Evolutionary conservation across 1,284 basidiomycete genomes (phyloP).

Genomic region (Ustilago cynodontis): DNA sequence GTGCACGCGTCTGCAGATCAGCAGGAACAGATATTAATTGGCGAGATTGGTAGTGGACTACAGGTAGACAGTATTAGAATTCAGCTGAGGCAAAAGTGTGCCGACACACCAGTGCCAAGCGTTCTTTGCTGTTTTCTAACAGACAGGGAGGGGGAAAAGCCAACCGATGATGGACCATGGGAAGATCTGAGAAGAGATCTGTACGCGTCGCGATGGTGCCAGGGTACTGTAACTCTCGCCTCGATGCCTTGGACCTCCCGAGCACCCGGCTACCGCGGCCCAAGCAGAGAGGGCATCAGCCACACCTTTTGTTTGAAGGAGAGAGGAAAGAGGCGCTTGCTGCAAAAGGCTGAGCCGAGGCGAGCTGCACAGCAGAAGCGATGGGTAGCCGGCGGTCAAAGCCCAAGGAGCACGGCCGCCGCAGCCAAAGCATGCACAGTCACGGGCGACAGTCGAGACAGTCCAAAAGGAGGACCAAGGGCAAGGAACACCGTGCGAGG

Average conservation of each 20-base stretch:
- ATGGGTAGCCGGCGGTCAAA: background rate
- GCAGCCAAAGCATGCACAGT: background rate
- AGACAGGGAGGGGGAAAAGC: background rate
- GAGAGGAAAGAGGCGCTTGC: background rate
- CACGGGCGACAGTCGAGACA: constrained; percentile 1
- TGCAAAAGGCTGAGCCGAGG: background rate
- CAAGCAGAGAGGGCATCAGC: background rate
- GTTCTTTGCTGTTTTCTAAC: background rate
- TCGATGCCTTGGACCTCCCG: constrained; percentile 2
- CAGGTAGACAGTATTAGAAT: too few relatives aligned
- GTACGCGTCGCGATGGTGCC: background rate
- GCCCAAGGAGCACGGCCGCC: background rate
- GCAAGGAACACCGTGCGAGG: background rate
- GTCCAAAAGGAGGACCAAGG: background rate
- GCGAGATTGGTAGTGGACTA: too few relatives aligned
- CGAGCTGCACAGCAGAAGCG: constrained; percentile 7
- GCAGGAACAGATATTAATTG: constrained; percentile 12
- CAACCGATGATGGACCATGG: background rate
- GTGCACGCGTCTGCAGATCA: constrained; percentile 8
- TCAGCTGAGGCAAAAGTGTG: too few relatives aligned
- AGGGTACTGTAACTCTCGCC: background rate
- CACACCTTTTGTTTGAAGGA: background rate
- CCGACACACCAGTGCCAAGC: too few relatives aligned
- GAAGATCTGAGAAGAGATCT: background rate
- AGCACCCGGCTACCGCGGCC: constrained; percentile 10